Evolutionary conservation across 2,329 filamentous ascomycete species (phyloP), one percentile per base, ranked within the genome.

Genomic region (Diaporthe citri): DNA sequence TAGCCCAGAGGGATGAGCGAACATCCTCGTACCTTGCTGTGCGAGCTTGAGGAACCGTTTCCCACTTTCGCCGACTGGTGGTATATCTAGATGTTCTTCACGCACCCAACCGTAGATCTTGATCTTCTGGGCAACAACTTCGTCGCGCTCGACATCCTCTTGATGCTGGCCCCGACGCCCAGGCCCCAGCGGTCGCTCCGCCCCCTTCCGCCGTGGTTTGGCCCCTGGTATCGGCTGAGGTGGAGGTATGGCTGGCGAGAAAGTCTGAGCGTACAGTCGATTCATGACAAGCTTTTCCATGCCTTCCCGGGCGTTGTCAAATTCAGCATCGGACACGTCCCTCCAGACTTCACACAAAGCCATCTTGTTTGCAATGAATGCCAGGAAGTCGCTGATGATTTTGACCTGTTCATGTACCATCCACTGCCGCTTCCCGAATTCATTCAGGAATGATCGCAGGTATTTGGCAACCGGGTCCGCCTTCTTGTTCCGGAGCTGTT

Each of bases 231-330:
- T 89, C 3, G 93, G 93, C 76, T 95, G 93, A 4, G 95, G 93
- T 0, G 95, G 89, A 4, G 95, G 91, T 77, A 99, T 99, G 20
- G 95, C 95, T 0, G 97, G 97, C 0, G 96, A 98, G 82, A 99
- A 99, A 0, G 97, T 98, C 83, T 99, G 97, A 0, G 92, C 92
- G 83, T 99, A 99, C 6, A 99, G 86, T 74, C 97, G 89, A 82
- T 99, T 99, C 97, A 99, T 99, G 78, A 99, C 97, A 5, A 99
- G 89, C 83, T 99, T 99, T 86, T 99, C 97, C 97, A 99, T 99
- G 46, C 97, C 97, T 85, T 99, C 97, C 79, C 96, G 92, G 20
- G 97, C 97, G 83, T 99, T 99, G 84, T 99, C 97, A 80, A 99
- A 99, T 81, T 99, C 97, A 51, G 95, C 95, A 82, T 99, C 97